These are phyloP conservation scores for Colletotrichum chlorophyti DNA, from an alignment of 2,329 filamentous ascomycete species.

Conservation along the genomic window DNA sequence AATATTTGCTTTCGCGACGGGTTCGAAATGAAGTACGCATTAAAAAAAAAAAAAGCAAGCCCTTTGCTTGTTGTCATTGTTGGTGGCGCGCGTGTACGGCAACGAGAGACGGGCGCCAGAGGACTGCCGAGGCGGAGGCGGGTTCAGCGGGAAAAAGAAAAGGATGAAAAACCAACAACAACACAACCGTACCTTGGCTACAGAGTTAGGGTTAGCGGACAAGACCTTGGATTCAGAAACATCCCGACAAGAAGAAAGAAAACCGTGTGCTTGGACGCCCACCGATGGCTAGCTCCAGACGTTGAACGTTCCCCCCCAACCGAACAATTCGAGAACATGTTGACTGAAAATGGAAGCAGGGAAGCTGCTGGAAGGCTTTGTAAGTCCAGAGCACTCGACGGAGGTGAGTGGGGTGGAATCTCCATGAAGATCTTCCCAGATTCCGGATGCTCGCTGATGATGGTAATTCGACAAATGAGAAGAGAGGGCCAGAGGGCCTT, in stretches of 20 bases:
- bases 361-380: constrained; percentile 13
- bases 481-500: too few relatives aligned
- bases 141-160: too few relatives aligned
- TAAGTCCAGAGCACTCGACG: neutral
- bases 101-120: neutral
- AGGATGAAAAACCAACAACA: too few relatives aligned
- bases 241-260: constrained; percentile 14
- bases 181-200: too few relatives aligned
- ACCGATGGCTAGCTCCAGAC: neutral
- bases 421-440: too few relatives aligned
- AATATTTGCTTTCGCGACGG: too few relatives aligned
- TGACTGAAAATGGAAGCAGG: constrained; percentile 8
- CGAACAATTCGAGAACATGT: constrained; percentile 23
- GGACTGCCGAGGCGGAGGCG: constrained; percentile 1
- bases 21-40: neutral
- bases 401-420: neutral
- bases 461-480: too few relatives aligned
- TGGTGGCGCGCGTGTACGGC: neutral
- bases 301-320: neutral
- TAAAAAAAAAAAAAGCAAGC: neutral
- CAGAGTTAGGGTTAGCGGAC: neutral
- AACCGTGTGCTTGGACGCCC: constrained; percentile 5
- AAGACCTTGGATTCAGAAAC: constrained; percentile 13
- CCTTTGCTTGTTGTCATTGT: constrained; percentile 1
- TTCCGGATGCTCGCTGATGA: too few relatives aligned